A percentile compares a stretch with the other conserved stretches of the same genome.
Conservation (phyloP, 164 flowering plant genomes). For the Euptelea pleiosperma region DNA sequence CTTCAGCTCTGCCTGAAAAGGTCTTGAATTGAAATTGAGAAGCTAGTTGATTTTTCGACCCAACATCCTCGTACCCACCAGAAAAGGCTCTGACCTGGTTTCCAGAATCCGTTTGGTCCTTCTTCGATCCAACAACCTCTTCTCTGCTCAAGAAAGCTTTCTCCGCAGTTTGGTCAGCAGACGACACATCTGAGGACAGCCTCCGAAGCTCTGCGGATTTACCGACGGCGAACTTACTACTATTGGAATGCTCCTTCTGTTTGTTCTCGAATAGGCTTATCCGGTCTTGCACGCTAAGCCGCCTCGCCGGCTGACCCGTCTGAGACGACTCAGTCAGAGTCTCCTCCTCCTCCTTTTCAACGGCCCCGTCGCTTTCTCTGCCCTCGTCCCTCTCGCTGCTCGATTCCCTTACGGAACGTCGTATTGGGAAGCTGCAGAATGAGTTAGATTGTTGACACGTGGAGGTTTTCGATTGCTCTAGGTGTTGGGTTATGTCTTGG, state of each 20-base stretch:
- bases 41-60: constrained; percentile 11
- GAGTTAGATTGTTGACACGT: constrained; percentile 32
- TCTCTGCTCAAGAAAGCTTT: constrained; percentile 55
- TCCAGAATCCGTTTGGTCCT: constrained; percentile 4
- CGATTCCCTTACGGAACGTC: constrained; percentile 25
- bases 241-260: constrained; percentile 68
- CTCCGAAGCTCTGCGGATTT: constrained; percentile 66
- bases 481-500: constrained; percentile 17
- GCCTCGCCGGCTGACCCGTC: constrained; percentile 48
- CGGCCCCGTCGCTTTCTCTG: constrained; percentile 19
- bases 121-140: constrained; percentile 17
- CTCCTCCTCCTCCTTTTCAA: constrained; percentile 22
- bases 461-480: constrained; percentile 22
- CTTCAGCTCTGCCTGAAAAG: constrained; percentile 9
- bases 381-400: constrained; percentile 32
- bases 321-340: constrained; percentile 24
- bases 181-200: constrained; percentile 68
- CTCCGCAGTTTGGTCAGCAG: constrained; percentile 35
- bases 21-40: constrained; percentile 15
- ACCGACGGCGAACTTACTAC: constrained; percentile 47
- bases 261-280: constrained; percentile 88
- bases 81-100: constrained; percentile 3
- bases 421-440: constrained; percentile 21
- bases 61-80: constrained; percentile 2
- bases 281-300: constrained; percentile 94